A percentile compares a stretch with the other conserved stretches of the same genome.
These are phyloP conservation scores for Urostyla sp. DNA, from an alignment of 73 alveolate species.

Conservation along the genomic window DNA sequence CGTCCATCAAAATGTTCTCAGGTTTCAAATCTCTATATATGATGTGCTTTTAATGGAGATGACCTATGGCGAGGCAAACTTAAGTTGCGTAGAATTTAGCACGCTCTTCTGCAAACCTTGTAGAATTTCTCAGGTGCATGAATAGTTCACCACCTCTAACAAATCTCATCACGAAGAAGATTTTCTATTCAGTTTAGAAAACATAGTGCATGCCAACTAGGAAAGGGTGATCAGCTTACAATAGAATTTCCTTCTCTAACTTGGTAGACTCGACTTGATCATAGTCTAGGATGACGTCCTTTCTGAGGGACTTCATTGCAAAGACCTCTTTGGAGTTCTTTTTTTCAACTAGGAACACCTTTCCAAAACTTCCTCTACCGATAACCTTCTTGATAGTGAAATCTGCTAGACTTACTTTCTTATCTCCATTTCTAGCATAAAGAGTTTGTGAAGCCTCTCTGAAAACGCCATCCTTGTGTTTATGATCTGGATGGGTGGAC, in stretches of 20 bases:
- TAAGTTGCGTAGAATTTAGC: constrained; percentile 44
- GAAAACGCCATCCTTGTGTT: constrained; percentile 6
- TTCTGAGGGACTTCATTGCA: constrained; percentile 82
- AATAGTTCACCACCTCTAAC: constrained; percentile 97
- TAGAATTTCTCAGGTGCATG: constrained; percentile 82
- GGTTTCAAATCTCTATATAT: constrained; percentile 50
- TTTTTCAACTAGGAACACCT: constrained; percentile 78
- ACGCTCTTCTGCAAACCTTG: constrained; percentile 73
- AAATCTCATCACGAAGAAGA: constrained; percentile 93
- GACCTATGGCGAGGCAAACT: constrained; percentile 31
- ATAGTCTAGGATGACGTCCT: constrained; percentile 71
- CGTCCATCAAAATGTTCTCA: constrained; percentile 53
- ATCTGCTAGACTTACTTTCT: constrained; percentile 24
- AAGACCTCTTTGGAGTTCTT: constrained; percentile 63
- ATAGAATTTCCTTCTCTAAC: constrained; percentile 31
- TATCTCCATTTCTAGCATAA: constrained; percentile 51
- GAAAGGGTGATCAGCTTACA: constrained; percentile 50
- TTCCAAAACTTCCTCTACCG: constrained; percentile 86
- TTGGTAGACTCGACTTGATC: constrained; percentile 68
- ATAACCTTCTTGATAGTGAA: constrained; percentile 69
- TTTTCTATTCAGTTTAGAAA: constrained; percentile 86
- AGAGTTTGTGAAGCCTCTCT: constrained; percentile 49
- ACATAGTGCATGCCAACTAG: constrained; percentile 72
- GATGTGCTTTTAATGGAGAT: constrained; percentile 21
- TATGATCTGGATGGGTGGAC: too few species aligned